Conservation (phyloP, 2,329 filamentous ascomycete genomes). For the Neoarthrinium moseri region DNA sequence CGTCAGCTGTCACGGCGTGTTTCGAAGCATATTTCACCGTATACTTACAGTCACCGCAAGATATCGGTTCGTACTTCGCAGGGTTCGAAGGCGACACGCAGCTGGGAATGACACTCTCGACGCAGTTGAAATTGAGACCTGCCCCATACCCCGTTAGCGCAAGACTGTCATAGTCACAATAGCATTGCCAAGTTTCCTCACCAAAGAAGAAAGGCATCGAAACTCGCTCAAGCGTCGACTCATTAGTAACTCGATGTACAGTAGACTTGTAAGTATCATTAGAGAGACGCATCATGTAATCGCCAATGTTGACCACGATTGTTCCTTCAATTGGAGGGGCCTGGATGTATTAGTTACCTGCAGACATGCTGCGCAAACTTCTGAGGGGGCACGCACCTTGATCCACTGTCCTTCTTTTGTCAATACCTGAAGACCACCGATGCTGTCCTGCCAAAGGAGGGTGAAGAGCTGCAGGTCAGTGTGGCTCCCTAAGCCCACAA, state of each 20-base stretch:
- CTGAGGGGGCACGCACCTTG: conserved; percentile 22
- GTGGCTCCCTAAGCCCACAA: conserved; percentile 47
- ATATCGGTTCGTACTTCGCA: conserved; percentile 49
- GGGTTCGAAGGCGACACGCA: conserved; percentile 45
- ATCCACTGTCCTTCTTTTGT: conserved; percentile 42
- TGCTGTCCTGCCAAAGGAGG: conserved; percentile 45
- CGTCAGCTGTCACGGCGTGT: too few species aligned
- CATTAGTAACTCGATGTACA: conserved; percentile 49
- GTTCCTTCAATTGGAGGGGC: conserved; percentile 43
- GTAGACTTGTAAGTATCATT: conserved; percentile 51
- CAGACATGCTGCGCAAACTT: background rate
- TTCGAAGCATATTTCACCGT: too few species aligned
- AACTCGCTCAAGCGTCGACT: conserved; percentile 38
- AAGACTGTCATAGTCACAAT: too few species aligned
- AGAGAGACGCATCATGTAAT: conserved; percentile 49
- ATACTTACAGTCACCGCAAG: conserved; percentile 42
- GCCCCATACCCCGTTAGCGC: background rate
- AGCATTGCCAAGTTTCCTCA: conserved; percentile 17
- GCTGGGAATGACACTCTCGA: conserved; percentile 45
- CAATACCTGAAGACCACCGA: conserved; percentile 41
- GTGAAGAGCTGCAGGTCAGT: conserved; percentile 55
- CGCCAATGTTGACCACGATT: conserved; percentile 51
- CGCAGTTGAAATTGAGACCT: conserved; percentile 51
- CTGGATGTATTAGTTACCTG: conserved; percentile 12
- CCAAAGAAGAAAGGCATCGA: conserved; percentile 59